A percentile compares a stretch with the other conserved stretches of the same genome.
Conservation (phyloP, 176 grass and related monocot species). For the Oryza australiensis region DNA sequence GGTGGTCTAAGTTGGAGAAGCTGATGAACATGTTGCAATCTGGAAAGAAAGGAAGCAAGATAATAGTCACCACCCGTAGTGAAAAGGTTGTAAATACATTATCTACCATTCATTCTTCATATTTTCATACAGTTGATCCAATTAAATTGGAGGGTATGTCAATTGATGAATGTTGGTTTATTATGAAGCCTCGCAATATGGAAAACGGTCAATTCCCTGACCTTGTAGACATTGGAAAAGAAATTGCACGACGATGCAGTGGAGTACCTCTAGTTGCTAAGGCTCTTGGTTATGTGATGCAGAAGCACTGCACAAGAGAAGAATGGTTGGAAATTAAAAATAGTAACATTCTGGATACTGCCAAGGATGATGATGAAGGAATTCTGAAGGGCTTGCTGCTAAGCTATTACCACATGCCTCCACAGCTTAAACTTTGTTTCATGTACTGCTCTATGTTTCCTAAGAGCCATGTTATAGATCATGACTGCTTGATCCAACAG, state of each 20-base stretch:
- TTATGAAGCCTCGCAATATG: constrained; percentile 13
- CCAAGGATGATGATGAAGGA: constrained; percentile 4
- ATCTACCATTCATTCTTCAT: not conserved
- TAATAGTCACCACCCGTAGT: constrained; percentile 48
- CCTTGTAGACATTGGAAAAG: constrained; percentile 9
- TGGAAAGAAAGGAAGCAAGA: constrained; percentile 47
- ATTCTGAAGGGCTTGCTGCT: constrained; percentile 25
- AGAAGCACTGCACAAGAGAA: constrained; percentile 13
- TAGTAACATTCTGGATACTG: not conserved
- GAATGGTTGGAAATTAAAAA: constrained; percentile 33
- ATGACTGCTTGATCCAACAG: constrained; percentile 45
- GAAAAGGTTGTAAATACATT: not conserved
- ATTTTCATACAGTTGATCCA: not conserved
- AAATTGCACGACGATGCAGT: constrained; percentile 26
- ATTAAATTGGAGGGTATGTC: constrained; percentile 27
- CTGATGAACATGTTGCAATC: constrained; percentile 29
- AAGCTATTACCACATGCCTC: constrained; percentile 45
- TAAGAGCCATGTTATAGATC: constrained; percentile 42
- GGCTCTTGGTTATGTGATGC: constrained; percentile 38
- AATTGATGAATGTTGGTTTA: constrained; percentile 42
- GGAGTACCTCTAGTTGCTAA: constrained; percentile 50
- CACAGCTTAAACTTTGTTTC: constrained; percentile 47
- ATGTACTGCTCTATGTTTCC: constrained; percentile 62
- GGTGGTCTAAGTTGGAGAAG: constrained; percentile 13
- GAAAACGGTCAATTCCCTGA: not conserved